Evolutionary conservation across 805 yeast genomes (phyloP).

Genomic region (Yamadazyma takamatsuzukensis): DNA sequence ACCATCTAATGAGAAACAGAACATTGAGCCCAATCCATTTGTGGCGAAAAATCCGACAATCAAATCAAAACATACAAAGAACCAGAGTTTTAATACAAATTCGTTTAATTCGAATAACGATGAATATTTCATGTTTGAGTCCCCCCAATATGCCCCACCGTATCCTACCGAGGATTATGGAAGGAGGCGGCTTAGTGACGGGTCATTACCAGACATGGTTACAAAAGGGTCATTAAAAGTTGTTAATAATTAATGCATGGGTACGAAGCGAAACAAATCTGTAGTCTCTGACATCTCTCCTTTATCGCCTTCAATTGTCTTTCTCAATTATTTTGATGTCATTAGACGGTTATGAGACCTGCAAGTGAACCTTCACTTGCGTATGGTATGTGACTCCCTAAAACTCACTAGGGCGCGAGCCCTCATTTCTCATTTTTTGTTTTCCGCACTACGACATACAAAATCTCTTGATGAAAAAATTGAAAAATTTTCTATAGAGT

Average conservation of each 20-base stretch:
- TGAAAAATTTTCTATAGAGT: background rate
- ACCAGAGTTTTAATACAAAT: slow-evolving; percentile 14
- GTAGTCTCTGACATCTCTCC: background rate
- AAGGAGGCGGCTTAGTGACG: slow-evolving; percentile 50
- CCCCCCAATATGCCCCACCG: slow-evolving; percentile 6
- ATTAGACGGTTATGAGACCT: no score
- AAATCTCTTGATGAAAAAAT: slow-evolving; percentile 1
- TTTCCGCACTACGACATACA: slow-evolving; percentile 1
- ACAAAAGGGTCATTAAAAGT: slow-evolving; percentile 49
- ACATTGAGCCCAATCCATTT: slow-evolving; percentile 21
- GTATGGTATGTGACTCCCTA: no score
- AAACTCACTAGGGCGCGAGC: slow-evolving; percentile 1
- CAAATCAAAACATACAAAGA: slow-evolving; percentile 14
- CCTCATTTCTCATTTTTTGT: slow-evolving; percentile 2
- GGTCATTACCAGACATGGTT: slow-evolving; percentile 50
- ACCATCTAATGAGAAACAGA: slow-evolving; percentile 1
- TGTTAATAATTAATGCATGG: slow-evolving; percentile 32
- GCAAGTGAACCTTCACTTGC: no score
- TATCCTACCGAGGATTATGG: slow-evolving; percentile 31
- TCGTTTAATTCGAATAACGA: slow-evolving; percentile 19
- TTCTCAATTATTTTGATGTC: background rate
- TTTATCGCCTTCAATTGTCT: background rate
- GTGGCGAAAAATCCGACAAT: slow-evolving; percentile 19
- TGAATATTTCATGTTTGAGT: slow-evolving; percentile 17
- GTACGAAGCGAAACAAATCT: no score